Base-by-base conservation (phyloP, 768 basidiomycete species). In the Leccinellum albellum region DNA sequence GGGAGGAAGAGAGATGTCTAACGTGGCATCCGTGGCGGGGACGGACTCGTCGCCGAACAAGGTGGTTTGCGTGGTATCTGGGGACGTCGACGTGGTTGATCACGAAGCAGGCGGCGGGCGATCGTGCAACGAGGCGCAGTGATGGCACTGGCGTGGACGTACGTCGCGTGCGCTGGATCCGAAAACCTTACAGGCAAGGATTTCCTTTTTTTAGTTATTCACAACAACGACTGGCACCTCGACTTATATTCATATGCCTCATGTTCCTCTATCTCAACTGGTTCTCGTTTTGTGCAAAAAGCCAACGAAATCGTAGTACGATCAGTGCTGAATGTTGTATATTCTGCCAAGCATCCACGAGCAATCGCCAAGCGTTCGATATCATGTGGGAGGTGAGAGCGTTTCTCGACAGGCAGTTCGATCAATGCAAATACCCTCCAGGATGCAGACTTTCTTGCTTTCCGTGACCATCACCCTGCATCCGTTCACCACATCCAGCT, bases 391-490 rank as follows among this genome's bases (percentile, higher is more conserved):
- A 84, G 77, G 83, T 76, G 58, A 33, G 53, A 33, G 12, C 10
- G 3, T 47, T 21, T 23, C 23, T 20, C 6, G 51, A 21, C n/a
- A 4, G 1, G 2, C 23, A 4, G 2, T n/a, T 40, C n/a, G 6
- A 50, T 14, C 23, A 28, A 46, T 46, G 33, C 35, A 37, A 44
- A 26, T 10, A 15, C 21, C 23, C 26, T 6, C 31, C 15, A 84
- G 82, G 79, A 82, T 56, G 68, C 74, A 1, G 61, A 63, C 4
- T 82, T 83, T 56, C 55, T 84, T 12, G 82, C 81, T 4, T 85
- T 85, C 52, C 66, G 73, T 47, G 84, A 85, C 60, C 70, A 69
- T 47, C 73, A 63, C n/a, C 83, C 84, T 6, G 78, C 81, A 1
- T 73, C 78, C 47, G 59, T 66, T 53, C 72, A 81, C 40, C 84